Evolutionary conservation across 352 stramenopile species (phyloP), one percentile per base, ranked within the genome.

Genomic region (Pythium apleroticum): DNA sequence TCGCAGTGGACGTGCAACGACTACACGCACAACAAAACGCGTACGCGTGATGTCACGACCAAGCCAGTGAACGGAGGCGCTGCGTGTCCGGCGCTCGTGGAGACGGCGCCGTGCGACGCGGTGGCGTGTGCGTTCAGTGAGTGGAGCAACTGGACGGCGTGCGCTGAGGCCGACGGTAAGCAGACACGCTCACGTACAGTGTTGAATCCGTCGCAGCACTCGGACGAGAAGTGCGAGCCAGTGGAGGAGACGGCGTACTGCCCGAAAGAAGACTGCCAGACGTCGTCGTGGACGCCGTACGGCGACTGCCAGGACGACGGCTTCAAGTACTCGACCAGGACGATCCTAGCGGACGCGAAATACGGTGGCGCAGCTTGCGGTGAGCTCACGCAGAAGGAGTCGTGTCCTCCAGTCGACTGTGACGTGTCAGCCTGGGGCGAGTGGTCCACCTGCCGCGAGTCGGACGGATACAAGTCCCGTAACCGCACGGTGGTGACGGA

Each of bases 81-180:
- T 3, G 22, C 54, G 5, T 89, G 78, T 52, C 59, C 52, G 11
- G 52, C 22, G 0, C 43, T 86, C 25, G 57, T 39, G 8, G 71
- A 87, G 30, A 52, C 72, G 19, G 75, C 74, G 28, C 41, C 63
- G 1, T 88, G 80, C 52, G 69, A 80, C 5, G 69, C 80, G 0
- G 71, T 87, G 1, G 59, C 83, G 61, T 90, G 79, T 19, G 53
- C 54, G 0, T 59, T 88, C n/a, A 72, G 77, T 20, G 66, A 72
- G 0, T 88, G 73, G 76, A 50, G 60, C 0, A 24, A 60, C 0
- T 88, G 81, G 81, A 77, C 60, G 25, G 60, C 58, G 10, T 90
- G 82, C 50, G 61, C 84, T 30, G 20, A 71, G 4, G 31, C 54
- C 24, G 77, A 77, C 1, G 80, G 77, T 1, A 33, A 80, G 27